A percentile compares a stretch with the other conserved stretches of the same genome.
phyloP scores from a whole-genome alignment of 495 filamentous ascomycete species.

The Annulohypoxylon maeteangense region DNA sequence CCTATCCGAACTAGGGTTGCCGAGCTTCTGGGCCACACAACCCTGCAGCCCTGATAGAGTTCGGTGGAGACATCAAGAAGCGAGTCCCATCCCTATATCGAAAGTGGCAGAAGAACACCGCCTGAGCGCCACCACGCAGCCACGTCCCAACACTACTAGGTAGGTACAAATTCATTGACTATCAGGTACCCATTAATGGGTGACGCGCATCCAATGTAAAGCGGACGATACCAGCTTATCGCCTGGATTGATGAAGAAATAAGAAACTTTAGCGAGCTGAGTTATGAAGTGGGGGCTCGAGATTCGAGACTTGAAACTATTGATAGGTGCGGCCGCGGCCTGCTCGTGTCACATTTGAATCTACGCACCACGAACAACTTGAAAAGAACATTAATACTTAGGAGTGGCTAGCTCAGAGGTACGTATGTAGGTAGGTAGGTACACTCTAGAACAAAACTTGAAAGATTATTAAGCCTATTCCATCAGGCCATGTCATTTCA shows the following conservation, averaged over 20 bases:
- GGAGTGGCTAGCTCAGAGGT: neutral
- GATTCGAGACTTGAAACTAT: constrained; percentile 8
- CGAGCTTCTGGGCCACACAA: neutral
- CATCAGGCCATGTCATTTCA: no score
- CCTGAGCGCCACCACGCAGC: neutral
- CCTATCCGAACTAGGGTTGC: neutral
- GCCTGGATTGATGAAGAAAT: neutral
- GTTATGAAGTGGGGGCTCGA: constrained; percentile 13
- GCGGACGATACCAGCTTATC: neutral
- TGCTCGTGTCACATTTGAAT: neutral
- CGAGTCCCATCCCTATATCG: neutral
- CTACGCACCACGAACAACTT: neutral
- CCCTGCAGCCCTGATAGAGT: neutral
- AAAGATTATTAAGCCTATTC: no score
- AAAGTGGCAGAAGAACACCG: neutral
- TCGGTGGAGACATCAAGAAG: neutral
- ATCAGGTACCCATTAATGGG: neutral
- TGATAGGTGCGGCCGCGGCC: neutral
- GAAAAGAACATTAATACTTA: neutral
- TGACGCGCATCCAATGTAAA: neutral
- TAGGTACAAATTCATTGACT: no score
- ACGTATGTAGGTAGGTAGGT: neutral
- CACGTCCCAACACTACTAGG: neutral
- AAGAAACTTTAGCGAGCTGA: neutral
- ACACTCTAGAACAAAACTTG: neutral